A percentile compares a stretch with the other conserved stretches of the same genome.
Evolutionary conservation across 306 rosid species (phyloP).

Genomic region (Cicer judaicum): DNA sequence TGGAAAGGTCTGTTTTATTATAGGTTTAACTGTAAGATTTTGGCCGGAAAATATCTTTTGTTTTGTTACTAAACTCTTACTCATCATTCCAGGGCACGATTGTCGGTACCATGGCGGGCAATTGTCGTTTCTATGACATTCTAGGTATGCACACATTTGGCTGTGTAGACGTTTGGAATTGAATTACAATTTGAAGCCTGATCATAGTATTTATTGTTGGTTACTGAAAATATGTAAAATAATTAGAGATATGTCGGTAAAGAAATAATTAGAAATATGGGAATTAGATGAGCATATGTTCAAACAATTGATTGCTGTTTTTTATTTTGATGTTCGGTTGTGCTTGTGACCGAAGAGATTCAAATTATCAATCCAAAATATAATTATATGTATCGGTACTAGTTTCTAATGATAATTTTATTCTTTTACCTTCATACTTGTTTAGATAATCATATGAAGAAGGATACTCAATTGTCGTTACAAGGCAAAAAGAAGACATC

Average conservation of each 20-base stretch:
- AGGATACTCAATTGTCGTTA: slow-evolving; percentile 60
- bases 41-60: not conserved
- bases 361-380: not conserved
- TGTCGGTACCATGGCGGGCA: slow-evolving; percentile 82
- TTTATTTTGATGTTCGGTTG: slow-evolving; percentile 13
- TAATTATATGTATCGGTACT: slow-evolving; percentile 24
- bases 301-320: slow-evolving; percentile 11
- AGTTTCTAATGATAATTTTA: slow-evolving; percentile 41
- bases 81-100: slow-evolving; percentile 72
- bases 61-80: slow-evolving; percentile 33
- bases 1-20: slow-evolving; percentile 65
- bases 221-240: not conserved
- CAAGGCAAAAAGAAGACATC: slow-evolving; percentile 71
- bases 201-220: too few species aligned
- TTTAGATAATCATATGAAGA: slow-evolving; percentile 60
- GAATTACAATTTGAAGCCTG: slow-evolving; percentile 29
- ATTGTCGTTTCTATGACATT: slow-evolving; percentile 66
- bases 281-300: not conserved
- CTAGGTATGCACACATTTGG: slow-evolving; percentile 57
- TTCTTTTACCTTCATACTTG: slow-evolving; percentile 25
- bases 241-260: too few species aligned
- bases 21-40: slow-evolving; percentile 23
- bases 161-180: slow-evolving; percentile 19
- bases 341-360: slow-evolving; percentile 10
- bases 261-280: too few species aligned